These are phyloP conservation scores for Ceratobasidium sp. DNA, from an alignment of 1,284 basidiomycete genomes.

Conservation along the genomic window DNA sequence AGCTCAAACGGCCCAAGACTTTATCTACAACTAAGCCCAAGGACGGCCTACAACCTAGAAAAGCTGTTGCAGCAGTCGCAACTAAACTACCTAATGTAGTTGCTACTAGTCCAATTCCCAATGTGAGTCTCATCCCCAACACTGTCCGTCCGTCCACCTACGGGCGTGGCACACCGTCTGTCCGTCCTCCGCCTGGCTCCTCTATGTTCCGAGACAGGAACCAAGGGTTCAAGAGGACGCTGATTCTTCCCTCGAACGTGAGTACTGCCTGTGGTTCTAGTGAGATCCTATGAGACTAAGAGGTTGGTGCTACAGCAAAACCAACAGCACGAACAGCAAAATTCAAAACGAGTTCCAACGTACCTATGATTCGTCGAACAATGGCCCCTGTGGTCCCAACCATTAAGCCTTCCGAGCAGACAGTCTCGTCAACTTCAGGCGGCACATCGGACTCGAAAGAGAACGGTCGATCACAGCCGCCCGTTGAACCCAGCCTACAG, in stretches of 20 bases:
- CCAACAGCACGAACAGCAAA: constrained; percentile 20
- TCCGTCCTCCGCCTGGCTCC: constrained; percentile 40
- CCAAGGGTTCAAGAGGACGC: constrained; percentile 59
- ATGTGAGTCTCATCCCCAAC: constrained; percentile 41
- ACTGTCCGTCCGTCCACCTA: constrained; percentile 11
- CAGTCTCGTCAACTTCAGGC: constrained; percentile 45
- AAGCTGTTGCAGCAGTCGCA: background rate
- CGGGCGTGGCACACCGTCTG: constrained; percentile 42
- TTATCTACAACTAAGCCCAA: constrained; percentile 10
- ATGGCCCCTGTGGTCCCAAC: constrained; percentile 46
- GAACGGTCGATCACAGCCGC: constrained; percentile 58
- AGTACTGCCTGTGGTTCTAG: constrained; percentile 47
- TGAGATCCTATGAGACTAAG: background rate
- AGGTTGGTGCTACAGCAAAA: constrained; percentile 15
- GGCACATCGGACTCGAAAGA: constrained; percentile 45
- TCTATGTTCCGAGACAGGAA: constrained; percentile 67
- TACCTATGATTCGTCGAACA: constrained; percentile 28
- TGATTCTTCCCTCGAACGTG: constrained; percentile 63
- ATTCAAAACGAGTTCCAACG: constrained; percentile 6
- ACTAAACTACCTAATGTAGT: background rate
- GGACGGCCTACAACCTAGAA: constrained; percentile 10
- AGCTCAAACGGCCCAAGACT: constrained; percentile 20
- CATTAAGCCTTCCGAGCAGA: constrained; percentile 48
- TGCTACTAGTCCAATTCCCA: constrained; percentile 10
- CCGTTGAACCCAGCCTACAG: constrained; percentile 51